Evolutionary conservation across 2,329 filamentous ascomycete genomes (phyloP), one percentile per base, ranked within the genome.

Genomic region (Diaporthe aspalathi): DNA sequence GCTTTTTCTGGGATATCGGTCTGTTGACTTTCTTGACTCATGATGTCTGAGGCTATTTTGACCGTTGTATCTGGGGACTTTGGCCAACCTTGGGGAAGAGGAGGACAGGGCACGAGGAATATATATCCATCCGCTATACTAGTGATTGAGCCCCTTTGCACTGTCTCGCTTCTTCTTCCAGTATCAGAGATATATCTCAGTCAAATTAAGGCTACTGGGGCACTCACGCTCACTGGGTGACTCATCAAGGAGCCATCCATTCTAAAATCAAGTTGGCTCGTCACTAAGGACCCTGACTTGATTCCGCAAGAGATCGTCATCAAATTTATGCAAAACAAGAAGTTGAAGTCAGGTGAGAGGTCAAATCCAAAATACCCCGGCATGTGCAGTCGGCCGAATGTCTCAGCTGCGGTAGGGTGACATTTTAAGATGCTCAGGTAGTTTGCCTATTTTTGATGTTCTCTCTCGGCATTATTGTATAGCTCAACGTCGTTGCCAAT

Each of bases 351-450:
- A n/a, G 3, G 12, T 14, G 6, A 20, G 14, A 53, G 8, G 6
- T 35, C 17, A 32, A 2, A 32, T 5, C 32, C 8, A 32, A 54
- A 32, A 4, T 2, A 54, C 20, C 24, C 32, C 9, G 17, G 52
- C 52, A 54, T 35, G 32, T 54, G 27, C 8, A 17, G 52, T 54
- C 52, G 35, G 52, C 52, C n/a, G n/a, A n/a, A n/a, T n/a, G 69
- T 76, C 12, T 62, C 63, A 9, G 20, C 16, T 9, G 66, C 72
- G 11, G 40, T 57, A 7, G 5, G n/a, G 7, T n/a, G 53, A 22
- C 27, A 49, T 2, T 57, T 57, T 12, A 57, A 27, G 16, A 57
- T 68, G 40, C 52, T 57, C 0, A 68, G 66, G 57, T 35, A 11
- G 52, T 49, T 16, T 24, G 3, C 8, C 22, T 35, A 9, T 7